Percentiles rank a stretch among this genome's conserved stretches.
phyloP scores from a whole-genome alignment of 257 asterid genomes.

The Fraxinus americana region DNA sequence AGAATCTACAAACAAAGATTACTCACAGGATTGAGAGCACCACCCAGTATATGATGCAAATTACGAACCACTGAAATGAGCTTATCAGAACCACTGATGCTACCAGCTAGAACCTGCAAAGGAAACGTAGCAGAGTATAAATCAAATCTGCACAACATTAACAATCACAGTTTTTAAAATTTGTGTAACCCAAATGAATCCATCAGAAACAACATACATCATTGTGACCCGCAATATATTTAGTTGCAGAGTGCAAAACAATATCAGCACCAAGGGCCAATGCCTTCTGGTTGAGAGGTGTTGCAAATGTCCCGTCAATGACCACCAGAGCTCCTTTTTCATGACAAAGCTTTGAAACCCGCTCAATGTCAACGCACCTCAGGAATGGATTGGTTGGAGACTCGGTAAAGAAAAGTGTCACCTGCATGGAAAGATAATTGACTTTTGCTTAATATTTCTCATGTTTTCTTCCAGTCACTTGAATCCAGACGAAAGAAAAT shows the following conservation, averaged over 20 bases:
- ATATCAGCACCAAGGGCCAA: conserved; percentile 93
- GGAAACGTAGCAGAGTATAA: conserved; percentile 16
- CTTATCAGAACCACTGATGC: conserved; percentile 84
- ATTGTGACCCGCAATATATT: conserved; percentile 86
- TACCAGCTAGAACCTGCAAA: conserved; percentile 82
- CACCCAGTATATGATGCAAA: conserved; percentile 91
- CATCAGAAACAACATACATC: conserved; percentile 55
- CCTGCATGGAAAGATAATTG: conserved; percentile 49
- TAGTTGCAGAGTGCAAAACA: conserved; percentile 86
- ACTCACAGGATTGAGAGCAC: conserved; percentile 91
- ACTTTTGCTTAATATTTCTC: conserved; percentile 5
- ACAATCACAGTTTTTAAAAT: background rate
- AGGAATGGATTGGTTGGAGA: conserved; percentile 93
- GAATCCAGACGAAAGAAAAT: conserved; percentile 1
- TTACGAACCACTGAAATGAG: conserved; percentile 67
- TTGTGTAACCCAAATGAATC: background rate
- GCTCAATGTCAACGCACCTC: conserved; percentile 92
- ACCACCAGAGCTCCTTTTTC: conserved; percentile 80
- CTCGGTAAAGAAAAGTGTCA: conserved; percentile 80
- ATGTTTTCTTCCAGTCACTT: background rate
- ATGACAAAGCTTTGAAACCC: conserved; percentile 86
- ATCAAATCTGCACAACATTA: conserved; percentile 1
- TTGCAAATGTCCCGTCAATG: conserved; percentile 90
- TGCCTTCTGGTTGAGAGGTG: conserved; percentile 94
- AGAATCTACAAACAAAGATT: conserved; percentile 21